Evolutionary conservation across 2,329 filamentous ascomycete genomes (phyloP).

Genomic region (Ambrosiella xylebori): DNA sequence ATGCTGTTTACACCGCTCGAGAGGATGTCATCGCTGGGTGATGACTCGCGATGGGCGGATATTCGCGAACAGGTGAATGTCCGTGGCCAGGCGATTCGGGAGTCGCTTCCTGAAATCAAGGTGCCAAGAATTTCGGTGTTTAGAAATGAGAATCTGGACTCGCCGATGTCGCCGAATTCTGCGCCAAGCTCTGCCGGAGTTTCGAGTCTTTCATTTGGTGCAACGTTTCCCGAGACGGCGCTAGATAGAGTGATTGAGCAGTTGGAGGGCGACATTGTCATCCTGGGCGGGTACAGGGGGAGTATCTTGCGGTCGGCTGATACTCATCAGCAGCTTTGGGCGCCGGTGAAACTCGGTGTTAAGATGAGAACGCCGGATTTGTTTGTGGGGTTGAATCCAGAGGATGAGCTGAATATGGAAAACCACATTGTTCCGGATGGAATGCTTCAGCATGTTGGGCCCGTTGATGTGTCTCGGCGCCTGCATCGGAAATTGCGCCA

Average conservation of each 20-base stretch:
- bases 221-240: constrained; percentile 16
- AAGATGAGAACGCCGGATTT: constrained; percentile 85
- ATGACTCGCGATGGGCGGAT: constrained; percentile 64
- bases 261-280: constrained; percentile 68
- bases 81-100: constrained; percentile 74
- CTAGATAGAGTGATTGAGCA: constrained; percentile 43
- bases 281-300: constrained; percentile 80
- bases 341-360: constrained; percentile 79
- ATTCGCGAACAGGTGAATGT: constrained; percentile 76
- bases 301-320: constrained; percentile 76
- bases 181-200: constrained; percentile 13
- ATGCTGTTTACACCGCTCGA: constrained; percentile 61
- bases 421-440: constrained; percentile 70
- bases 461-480: constrained; percentile 72
- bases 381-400: constrained; percentile 63
- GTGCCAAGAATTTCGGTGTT: constrained; percentile 45
- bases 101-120: constrained; percentile 66
- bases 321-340: constrained; percentile 76
- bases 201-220: constrained; percentile 1
- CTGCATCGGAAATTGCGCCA: constrained; percentile 62
- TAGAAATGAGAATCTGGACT: constrained; percentile 18
- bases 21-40: constrained; percentile 64
- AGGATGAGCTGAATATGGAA: constrained; percentile 71
- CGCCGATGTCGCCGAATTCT: constrained; percentile 13
- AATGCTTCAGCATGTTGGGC: constrained; percentile 82